Percentiles rank a stretch among this genome's conserved stretches.
Conservation (phyloP, 345 rosid species). For the Kandelia obovata region DNA sequence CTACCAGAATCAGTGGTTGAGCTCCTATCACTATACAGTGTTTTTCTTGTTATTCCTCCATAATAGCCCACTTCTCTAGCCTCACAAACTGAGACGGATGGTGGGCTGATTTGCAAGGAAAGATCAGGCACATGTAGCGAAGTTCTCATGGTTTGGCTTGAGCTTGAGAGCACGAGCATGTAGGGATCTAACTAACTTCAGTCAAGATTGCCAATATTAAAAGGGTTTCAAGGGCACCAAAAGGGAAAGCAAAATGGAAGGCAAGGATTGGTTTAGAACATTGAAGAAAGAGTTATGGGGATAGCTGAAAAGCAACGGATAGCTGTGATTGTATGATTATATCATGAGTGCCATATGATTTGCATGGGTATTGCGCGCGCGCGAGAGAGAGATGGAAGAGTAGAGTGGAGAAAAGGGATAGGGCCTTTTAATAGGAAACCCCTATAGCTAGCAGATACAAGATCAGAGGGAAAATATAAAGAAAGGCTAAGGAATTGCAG, state of each 20-base stretch:
- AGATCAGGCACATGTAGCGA: conserved; percentile 63
- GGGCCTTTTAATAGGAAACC: conserved; percentile 41
- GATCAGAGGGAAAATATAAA: conserved; percentile 10
- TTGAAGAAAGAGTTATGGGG: conserved; percentile 16
- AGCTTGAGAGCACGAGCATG: conserved; percentile 37
- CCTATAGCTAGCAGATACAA: conserved; percentile 30
- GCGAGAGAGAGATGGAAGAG: conserved; percentile 1
- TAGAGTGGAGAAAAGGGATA: conserved; percentile 28
- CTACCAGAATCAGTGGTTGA: conserved; percentile 71
- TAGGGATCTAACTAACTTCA: conserved; percentile 15
- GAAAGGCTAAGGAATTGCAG: conserved; percentile 27
- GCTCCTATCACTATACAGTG: conserved; percentile 46
- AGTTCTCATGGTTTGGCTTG: conserved; percentile 28
- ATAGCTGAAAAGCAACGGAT: conserved; percentile 25
- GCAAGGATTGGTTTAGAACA: conserved; percentile 3
- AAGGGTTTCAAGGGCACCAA: conserved; percentile 23
- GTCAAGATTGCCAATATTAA: conserved; percentile 10
- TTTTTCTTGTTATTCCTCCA: conserved; percentile 24
- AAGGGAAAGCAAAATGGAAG: conserved; percentile 20
- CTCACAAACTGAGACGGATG: conserved; percentile 33
- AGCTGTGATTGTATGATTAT: conserved; percentile 49
- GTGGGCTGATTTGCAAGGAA: conserved; percentile 86
- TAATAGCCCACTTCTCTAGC: conserved; percentile 19
- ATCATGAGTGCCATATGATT: conserved; percentile 94
- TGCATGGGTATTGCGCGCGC: conserved; percentile 43